Evolutionary conservation across 2,329 filamentous ascomycete species (phyloP).

Genomic region (Xylaria sp.): DNA sequence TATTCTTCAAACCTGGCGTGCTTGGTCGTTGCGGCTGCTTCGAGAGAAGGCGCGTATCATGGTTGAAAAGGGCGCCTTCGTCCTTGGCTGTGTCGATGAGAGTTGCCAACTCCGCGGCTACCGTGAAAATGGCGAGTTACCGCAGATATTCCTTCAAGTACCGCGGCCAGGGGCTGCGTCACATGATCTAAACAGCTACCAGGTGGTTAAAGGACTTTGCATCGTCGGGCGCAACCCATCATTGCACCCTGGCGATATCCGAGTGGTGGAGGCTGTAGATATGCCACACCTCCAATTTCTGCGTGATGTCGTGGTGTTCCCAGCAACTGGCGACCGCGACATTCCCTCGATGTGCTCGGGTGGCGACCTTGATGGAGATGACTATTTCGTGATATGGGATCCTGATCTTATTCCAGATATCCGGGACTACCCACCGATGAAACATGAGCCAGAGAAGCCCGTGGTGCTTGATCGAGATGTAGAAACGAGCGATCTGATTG

Average conservation of each 20-base stretch:
- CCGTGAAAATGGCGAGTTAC: conserved; percentile 53
- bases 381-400: conserved; percentile 95
- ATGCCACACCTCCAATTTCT: conserved; percentile 67
- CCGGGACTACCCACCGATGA: conserved; percentile 71
- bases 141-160: conserved; percentile 87
- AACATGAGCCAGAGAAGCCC: conserved; percentile 59
- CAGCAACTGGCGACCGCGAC: conserved; percentile 75
- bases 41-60: conserved; percentile 89
- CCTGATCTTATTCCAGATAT: conserved; percentile 57
- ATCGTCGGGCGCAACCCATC: conserved; percentile 89
- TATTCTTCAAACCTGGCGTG: conserved; percentile 74
- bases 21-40: conserved; percentile 82
- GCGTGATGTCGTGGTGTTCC: conserved; percentile 81
- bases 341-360: conserved; percentile 93
- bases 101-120: conserved; percentile 70
- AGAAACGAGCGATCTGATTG: conserved; percentile 64
- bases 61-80: conserved; percentile 76
- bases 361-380: conserved; percentile 91
- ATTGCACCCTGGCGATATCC: conserved; percentile 85
- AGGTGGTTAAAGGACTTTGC: conserved; percentile 69
- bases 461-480: conserved; percentile 56
- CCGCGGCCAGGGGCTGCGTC: conserved; percentile 44
- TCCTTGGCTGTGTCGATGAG: conserved; percentile 87
- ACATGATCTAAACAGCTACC: conserved; percentile 45
- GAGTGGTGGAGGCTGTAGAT: conserved; percentile 80